Evolutionary conservation across 2,329 filamentous ascomycete species (phyloP).

Genomic region (Didymella arachidicola): DNA sequence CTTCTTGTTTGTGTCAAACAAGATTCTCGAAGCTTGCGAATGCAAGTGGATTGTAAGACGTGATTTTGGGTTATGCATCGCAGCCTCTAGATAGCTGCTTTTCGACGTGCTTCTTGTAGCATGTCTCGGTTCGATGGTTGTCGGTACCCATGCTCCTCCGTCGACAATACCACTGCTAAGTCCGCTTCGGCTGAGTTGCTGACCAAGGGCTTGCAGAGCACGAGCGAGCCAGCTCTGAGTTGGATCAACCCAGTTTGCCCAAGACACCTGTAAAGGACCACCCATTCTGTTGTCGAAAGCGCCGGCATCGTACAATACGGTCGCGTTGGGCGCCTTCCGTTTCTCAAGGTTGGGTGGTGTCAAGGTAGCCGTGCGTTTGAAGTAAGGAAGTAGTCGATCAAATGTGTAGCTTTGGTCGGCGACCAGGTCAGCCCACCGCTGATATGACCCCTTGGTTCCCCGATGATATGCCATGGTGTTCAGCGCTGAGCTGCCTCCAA

Average conservation of each 20-base stretch:
- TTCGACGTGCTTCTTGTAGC: conserved; percentile 34
- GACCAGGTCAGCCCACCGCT: conserved; percentile 43
- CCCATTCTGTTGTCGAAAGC: conserved; percentile 25
- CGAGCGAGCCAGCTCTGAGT: conserved; percentile 35
- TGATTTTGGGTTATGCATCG: conserved; percentile 8
- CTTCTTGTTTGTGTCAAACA: conserved; percentile 27
- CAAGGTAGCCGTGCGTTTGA: conserved; percentile 39
- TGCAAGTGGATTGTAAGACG: conserved; percentile 22
- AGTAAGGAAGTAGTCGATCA: conserved; percentile 39
- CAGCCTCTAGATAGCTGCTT: conserved; percentile 28
- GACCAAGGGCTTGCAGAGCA: conserved; percentile 34
- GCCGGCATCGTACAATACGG: conserved; percentile 26
- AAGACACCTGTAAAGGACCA: conserved; percentile 38
- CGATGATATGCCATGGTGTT: conserved; percentile 42
- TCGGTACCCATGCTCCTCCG: conserved; percentile 33
- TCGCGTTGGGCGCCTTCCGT: conserved; percentile 30
- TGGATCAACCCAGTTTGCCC: conserved; percentile 38
- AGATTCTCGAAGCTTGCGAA: conserved; percentile 27
- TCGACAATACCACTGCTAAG: conserved; percentile 35
- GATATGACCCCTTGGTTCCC: conserved; percentile 30
- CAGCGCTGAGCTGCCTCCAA: conserved; percentile 41
- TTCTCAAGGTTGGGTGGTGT: conserved; percentile 37
- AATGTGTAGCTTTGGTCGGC: conserved; percentile 44
- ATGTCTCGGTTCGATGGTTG: conserved; percentile 42
- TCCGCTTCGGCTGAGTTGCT: conserved; percentile 24